Conservation (phyloP, 78 protist genomes). For the Pelomyxa schiedti region DNA sequence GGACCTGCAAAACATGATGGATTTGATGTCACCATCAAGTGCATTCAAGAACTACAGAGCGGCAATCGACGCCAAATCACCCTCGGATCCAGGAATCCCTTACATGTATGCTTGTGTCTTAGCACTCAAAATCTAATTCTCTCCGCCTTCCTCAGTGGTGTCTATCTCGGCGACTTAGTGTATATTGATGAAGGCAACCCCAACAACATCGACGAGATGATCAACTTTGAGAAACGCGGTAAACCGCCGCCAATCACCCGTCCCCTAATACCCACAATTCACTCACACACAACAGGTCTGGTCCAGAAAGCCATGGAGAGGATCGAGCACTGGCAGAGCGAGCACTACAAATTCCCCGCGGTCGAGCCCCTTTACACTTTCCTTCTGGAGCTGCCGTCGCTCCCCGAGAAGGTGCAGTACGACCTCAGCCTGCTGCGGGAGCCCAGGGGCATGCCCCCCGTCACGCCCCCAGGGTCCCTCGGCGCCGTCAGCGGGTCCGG, state of each 20-base stretch:
- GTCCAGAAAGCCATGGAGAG: conserved; percentile 26
- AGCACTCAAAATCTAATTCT: neutral
- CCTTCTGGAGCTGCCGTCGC: conserved; percentile 40
- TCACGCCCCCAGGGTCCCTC: no score
- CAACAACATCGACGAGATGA: conserved; percentile 34
- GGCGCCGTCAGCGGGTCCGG: no score
- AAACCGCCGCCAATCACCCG: no score
- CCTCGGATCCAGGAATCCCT: neutral
- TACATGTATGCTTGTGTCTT: neutral
- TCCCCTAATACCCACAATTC: no score
- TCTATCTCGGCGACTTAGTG: conserved; percentile 29
- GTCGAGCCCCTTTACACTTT: conserved; percentile 52
- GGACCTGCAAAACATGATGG: conserved; percentile 13
- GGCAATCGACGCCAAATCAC: neutral
- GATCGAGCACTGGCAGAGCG: conserved; percentile 11
- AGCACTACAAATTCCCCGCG: conserved; percentile 31
- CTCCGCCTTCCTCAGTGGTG: neutral
- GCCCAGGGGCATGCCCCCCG: conserved; percentile 12
- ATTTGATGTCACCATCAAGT: conserved; percentile 32
- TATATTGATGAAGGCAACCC: conserved; percentile 65
- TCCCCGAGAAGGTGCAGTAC: conserved; percentile 25
- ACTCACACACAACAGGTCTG: no score
- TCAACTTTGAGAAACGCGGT: conserved; percentile 54
- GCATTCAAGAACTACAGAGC: conserved; percentile 33
- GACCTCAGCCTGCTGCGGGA: conserved; percentile 28